phyloP scores from a whole-genome alignment of 805 yeast species.

The Tetrapisispora arboricola region DNA sequence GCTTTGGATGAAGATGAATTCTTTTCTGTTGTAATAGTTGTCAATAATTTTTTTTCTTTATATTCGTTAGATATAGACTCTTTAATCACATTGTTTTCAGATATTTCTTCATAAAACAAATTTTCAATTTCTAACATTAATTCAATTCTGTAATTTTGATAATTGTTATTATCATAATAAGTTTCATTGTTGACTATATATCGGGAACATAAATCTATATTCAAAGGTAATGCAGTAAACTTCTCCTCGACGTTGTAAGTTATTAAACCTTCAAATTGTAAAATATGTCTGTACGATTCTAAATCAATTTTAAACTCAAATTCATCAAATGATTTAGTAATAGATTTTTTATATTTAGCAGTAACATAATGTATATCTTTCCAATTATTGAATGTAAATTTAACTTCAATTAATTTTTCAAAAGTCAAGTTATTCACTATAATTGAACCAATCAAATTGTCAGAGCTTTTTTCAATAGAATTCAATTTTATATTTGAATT shows the following conservation, averaged over 20 bases:
- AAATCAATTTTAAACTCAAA: constrained; percentile 25
- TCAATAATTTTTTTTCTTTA: background rate
- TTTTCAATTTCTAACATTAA: constrained; percentile 1
- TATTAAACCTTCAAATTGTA: constrained; percentile 17
- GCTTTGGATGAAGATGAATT: too few relatives aligned
- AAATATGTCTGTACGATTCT: constrained; percentile 20
- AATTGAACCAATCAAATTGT: constrained; percentile 18
- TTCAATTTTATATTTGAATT: constrained; percentile 13
- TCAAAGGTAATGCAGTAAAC: constrained; percentile 9
- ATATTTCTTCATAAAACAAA: background rate
- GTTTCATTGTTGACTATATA: constrained; percentile 28
- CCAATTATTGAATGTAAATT: constrained; percentile 28
- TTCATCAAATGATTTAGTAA: constrained; percentile 21
- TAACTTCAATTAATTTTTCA: constrained; percentile 27
- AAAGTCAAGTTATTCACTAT: constrained; percentile 26
- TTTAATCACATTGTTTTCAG: background rate
- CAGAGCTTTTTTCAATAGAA: constrained; percentile 5
- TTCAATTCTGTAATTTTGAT: constrained; percentile 23
- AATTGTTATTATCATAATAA: constrained; percentile 28
- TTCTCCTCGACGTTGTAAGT: constrained; percentile 7
- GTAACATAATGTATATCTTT: constrained; percentile 23
- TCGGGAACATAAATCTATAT: constrained; percentile 25
- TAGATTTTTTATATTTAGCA: constrained; percentile 20
- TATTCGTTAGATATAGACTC: background rate
- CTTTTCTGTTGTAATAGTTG: background rate